phyloP scores from a whole-genome alignment of 768 basidiomycete species.

The Trametes gibbosa region DNA sequence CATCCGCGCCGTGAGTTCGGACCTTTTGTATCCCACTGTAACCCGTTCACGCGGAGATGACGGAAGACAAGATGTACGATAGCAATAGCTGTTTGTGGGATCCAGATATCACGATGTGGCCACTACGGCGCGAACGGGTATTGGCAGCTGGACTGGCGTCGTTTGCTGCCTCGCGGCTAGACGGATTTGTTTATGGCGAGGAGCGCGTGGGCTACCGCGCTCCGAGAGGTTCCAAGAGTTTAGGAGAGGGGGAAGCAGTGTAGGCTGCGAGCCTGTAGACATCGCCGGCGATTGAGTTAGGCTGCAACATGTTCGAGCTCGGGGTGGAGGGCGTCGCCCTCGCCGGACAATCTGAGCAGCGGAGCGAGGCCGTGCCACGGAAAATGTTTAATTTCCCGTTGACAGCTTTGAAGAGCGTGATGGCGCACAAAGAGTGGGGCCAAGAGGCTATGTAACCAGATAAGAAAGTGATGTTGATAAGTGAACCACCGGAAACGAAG shows the following conservation, averaged over 20 bases:
- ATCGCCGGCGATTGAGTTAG: slow-evolving; percentile 1
- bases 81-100: neutral
- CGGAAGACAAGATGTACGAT: neutral
- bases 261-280: slow-evolving; percentile 1
- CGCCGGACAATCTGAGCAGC: neutral
- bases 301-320: slow-evolving; percentile 2
- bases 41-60: neutral
- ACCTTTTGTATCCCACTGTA: neutral
- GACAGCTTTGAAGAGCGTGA: neutral
- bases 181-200: neutral
- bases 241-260: neutral
- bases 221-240: no score
- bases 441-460: slow-evolving; percentile 1
- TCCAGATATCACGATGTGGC: neutral
- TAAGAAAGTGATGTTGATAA: neutral
- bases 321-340: neutral
- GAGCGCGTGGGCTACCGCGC: neutral
- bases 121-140: neutral
- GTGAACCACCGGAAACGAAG: neutral
- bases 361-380: slow-evolving; percentile 11
- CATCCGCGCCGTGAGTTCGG: neutral
- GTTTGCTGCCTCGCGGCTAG: neutral
- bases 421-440: neutral
- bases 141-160: neutral
- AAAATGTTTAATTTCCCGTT: neutral